Evolutionary conservation across 2,329 filamentous ascomycete genomes (phyloP).

Genomic region (Sphaerulina populicola): DNA sequence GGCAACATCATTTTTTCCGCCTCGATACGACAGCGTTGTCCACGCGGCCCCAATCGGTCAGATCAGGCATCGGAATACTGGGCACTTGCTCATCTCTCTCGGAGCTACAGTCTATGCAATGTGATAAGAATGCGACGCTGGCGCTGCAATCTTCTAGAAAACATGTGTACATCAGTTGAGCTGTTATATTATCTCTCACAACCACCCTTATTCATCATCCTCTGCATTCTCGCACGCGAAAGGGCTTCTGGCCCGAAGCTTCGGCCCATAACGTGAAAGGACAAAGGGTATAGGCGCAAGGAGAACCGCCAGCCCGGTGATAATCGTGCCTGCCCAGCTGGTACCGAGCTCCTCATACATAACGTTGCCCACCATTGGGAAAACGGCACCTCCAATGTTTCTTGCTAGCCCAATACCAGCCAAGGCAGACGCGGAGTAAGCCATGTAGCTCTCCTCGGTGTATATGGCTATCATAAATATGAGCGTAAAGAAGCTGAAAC

Average conservation of each 20-base stretch:
- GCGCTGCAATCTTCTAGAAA: not conserved
- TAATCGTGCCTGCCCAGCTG: slow-evolving; percentile 35
- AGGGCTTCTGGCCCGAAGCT: slow-evolving; percentile 33
- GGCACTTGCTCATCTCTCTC: too few species aligned
- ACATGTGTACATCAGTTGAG: not conserved
- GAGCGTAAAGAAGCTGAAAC: slow-evolving; percentile 45
- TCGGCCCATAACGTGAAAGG: slow-evolving; percentile 30
- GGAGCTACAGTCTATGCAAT: too few species aligned
- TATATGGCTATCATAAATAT: slow-evolving; percentile 46
- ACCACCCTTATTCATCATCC: slow-evolving; percentile 17
- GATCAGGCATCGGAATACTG: too few species aligned
- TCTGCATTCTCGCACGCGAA: slow-evolving; percentile 36
- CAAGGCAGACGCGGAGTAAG: slow-evolving; percentile 36
- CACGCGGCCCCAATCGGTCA: too few species aligned
- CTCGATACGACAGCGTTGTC: too few species aligned
- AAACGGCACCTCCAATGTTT: slow-evolving; percentile 34
- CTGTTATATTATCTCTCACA: too few species aligned
- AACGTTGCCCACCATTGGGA: slow-evolving; percentile 36
- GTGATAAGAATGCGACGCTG: not conserved
- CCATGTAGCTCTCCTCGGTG: slow-evolving; percentile 44
- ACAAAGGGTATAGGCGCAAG: slow-evolving; percentile 24
- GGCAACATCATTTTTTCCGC: too few species aligned
- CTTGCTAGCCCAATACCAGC: slow-evolving; percentile 37
- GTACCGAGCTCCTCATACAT: slow-evolving; percentile 34
- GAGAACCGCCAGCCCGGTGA: slow-evolving; percentile 33